Evolutionary conservation across 441 rosid species (phyloP).

Genomic region (Cnidoscolus chayamansa): DNA sequence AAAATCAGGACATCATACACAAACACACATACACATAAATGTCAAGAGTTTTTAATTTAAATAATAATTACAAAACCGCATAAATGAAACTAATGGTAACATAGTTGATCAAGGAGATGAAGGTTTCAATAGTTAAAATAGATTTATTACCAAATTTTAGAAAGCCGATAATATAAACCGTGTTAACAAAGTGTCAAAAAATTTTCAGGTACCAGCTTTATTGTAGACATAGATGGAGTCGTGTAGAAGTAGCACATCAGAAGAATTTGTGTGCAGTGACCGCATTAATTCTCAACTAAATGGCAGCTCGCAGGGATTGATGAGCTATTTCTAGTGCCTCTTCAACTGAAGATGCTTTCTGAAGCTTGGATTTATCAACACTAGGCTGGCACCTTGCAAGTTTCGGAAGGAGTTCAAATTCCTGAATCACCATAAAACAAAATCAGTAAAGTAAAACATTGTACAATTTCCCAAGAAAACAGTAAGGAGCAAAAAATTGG

Average conservation of each 20-base stretch:
- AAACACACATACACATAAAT: too few relatives aligned
- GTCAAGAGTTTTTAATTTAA: too few relatives aligned
- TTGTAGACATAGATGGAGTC: too few relatives aligned
- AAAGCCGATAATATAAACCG: too few relatives aligned
- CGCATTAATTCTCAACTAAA: constrained; percentile 12
- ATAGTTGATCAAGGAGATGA: too few relatives aligned
- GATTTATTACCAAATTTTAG: too few relatives aligned
- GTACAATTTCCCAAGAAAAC: background rate
- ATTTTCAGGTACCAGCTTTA: too few relatives aligned
- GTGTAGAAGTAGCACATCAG: background rate
- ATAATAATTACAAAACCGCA: too few relatives aligned
- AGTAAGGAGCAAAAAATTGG: background rate
- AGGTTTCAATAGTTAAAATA: too few relatives aligned
- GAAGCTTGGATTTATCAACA: constrained; percentile 67
- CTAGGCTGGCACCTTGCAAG: constrained; percentile 75
- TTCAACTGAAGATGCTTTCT: constrained; percentile 77
- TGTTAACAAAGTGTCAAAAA: too few relatives aligned
- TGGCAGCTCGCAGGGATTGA: constrained; percentile 41
- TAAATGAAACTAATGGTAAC: too few relatives aligned
- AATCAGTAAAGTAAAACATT: background rate
- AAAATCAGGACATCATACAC: too few relatives aligned
- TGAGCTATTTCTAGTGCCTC: constrained; percentile 71
- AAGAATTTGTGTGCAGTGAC: background rate
- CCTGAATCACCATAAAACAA: constrained; percentile 35
- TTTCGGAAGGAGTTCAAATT: constrained; percentile 80